phyloP scores from a whole-genome alignment of 441 rosid genomes.

The Mallotus japonicus region DNA sequence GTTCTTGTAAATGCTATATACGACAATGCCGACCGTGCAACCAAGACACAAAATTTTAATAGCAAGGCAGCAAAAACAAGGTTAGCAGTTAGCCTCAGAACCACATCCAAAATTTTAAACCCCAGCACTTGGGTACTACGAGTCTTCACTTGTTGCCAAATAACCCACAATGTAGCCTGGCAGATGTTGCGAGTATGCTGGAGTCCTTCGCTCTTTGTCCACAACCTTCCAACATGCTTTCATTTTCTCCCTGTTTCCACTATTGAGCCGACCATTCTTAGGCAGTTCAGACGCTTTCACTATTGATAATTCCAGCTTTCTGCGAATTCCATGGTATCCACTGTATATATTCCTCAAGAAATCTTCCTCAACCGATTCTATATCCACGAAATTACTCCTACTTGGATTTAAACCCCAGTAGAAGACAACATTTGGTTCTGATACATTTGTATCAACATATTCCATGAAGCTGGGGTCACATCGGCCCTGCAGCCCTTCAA shows the following conservation, averaged over 20 bases:
- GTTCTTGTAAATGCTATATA: neutral
- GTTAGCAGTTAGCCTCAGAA: neutral
- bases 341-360: slow-evolving; percentile 28
- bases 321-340: slow-evolving; percentile 35
- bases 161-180: slow-evolving; percentile 43
- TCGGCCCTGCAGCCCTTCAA: slow-evolving; percentile 15
- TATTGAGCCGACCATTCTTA: slow-evolving; percentile 25
- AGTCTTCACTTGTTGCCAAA: slow-evolving; percentile 24
- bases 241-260: slow-evolving; percentile 30
- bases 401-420: slow-evolving; percentile 54
- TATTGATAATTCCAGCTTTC: slow-evolving; percentile 39
- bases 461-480: slow-evolving; percentile 28
- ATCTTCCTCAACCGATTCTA: slow-evolving; percentile 31
- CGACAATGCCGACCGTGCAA: neutral
- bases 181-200: slow-evolving; percentile 40
- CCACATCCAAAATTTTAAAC: slow-evolving; percentile 7
- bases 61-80: neutral
- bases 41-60: neutral
- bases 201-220: slow-evolving; percentile 35
- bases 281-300: slow-evolving; percentile 45
- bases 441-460: slow-evolving; percentile 31
- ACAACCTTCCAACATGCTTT: slow-evolving; percentile 46
- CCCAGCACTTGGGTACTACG: slow-evolving; percentile 17
- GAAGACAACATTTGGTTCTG: slow-evolving; percentile 39
- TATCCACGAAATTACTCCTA: slow-evolving; percentile 27